These are phyloP conservation scores for Pyricularia grisea DNA, from an alignment of 2,329 filamentous ascomycete species.

Conservation along the genomic window DNA sequence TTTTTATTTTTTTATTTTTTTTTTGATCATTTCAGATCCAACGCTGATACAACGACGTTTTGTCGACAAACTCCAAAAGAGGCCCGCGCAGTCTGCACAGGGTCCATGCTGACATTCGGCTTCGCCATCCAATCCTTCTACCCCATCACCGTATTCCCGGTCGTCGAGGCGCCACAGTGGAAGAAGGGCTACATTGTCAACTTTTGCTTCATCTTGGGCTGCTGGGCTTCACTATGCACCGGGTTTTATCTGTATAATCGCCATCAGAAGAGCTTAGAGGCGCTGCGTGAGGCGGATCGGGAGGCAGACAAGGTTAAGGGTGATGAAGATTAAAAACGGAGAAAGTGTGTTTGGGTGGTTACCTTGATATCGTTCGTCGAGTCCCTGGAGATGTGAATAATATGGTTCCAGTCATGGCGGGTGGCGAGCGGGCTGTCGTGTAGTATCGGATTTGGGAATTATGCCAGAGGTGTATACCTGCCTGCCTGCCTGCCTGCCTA, in stretches of 20 bases:
- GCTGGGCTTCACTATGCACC: not conserved
- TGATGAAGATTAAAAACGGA: not conserved
- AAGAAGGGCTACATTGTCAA: slow-evolving; percentile 4
- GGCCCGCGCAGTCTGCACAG: slow-evolving; percentile 1
- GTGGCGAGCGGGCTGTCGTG: not conserved
- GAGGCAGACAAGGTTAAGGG: slow-evolving; percentile 1
- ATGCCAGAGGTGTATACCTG: not conserved
- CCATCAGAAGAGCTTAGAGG: not conserved
- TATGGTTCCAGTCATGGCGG: too few relatives aligned
- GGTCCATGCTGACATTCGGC: slow-evolving; percentile 1
- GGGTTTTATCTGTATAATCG: not conserved
- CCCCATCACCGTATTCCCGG: not conserved
- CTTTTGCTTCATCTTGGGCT: slow-evolving; percentile 2
- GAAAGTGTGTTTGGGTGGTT: not conserved
- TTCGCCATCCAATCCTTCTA: slow-evolving; percentile 3
- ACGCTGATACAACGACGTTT: not conserved
- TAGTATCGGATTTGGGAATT: not conserved
- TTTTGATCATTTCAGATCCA: not conserved
- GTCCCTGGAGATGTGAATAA: not conserved
- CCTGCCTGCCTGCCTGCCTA: not conserved
- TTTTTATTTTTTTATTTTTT: too few relatives aligned
- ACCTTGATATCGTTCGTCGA: not conserved
- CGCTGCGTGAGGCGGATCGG: not conserved
- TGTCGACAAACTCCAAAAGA: not conserved
- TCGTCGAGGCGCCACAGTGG: not conserved